A percentile compares a stretch with the other conserved stretches of the same genome.
Conservation (phyloP, 805 yeast genomes). For the Ogataea ramenticola region DNA sequence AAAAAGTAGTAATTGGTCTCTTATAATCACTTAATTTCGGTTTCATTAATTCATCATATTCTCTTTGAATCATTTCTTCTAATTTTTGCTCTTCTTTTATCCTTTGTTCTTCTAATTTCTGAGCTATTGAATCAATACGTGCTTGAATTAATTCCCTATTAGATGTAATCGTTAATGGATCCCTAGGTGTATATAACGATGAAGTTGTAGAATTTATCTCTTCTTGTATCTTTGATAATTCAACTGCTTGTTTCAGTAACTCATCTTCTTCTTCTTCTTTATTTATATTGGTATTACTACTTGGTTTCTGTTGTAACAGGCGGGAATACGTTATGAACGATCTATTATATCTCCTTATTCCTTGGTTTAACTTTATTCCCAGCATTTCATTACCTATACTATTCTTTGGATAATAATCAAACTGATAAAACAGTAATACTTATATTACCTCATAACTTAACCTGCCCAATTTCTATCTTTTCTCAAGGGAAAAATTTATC, state of each 20-base stretch:
- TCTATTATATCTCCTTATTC: too few species aligned
- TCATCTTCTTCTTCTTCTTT: neutral
- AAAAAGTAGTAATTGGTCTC: constrained; percentile 24
- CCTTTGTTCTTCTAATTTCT: constrained; percentile 16
- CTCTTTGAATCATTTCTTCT: constrained; percentile 8
- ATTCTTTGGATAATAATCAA: too few species aligned
- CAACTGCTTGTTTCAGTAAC: neutral
- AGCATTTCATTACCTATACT: too few species aligned
- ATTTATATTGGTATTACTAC: neutral
- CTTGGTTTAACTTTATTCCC: too few species aligned
- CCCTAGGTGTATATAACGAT: constrained; percentile 18
- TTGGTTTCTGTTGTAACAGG: neutral
- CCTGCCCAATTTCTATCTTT: too few species aligned
- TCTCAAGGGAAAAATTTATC: too few species aligned
- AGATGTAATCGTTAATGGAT: constrained; percentile 22
- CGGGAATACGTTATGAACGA: too few species aligned
- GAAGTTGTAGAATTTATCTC: constrained; percentile 7
- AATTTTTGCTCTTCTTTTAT: constrained; percentile 15
- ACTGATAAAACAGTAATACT: too few species aligned
- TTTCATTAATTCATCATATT: constrained; percentile 14
- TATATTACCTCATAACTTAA: too few species aligned
- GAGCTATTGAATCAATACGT: constrained; percentile 17
- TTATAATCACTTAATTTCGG: constrained; percentile 26
- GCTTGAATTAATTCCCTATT: constrained; percentile 22
- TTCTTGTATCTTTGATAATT: neutral